Base-by-base conservation (phyloP, 352 stramenopile genomes). In the Phytophthora colocasiae region DNA sequence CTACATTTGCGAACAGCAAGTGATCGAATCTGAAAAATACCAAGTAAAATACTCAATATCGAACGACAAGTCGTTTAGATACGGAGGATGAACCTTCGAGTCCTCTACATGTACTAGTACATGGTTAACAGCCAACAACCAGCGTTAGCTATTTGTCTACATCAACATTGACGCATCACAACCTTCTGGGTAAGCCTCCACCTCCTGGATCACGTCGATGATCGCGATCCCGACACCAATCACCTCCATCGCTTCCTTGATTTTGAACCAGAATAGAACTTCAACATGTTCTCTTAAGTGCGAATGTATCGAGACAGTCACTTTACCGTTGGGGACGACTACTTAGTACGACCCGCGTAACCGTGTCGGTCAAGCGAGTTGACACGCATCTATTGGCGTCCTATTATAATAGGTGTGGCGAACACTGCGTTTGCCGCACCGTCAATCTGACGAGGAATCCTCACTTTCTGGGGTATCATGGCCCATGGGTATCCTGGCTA, bases 211-310 rank as follows among this genome's bases (percentile, higher is more conserved):
- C 43, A 90, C 69, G 64, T 92, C 81, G 45, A 92, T 73, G 29
- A 75, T 75, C 29, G 76, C 83, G 80, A 92, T 92, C 31, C 83
- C 83, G 44, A 90, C 78, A 32, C 78, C 83, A 7, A 92, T 69
- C 34, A 92, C 56, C 50, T 85, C 74, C 74, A 83, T 85, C 3
- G 17, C 19, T 8, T 26, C 34, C 38, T 17, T 6, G 7, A 26
- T 6, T 34, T 52, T 24, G 19, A 31, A 2, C 39, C 26, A 22
- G 15, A 38, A 26, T 31, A 12, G 40, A 69, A 47, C 63, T 76
- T 76, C 68, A 76, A 71, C 61, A 14, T 64, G 10, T 29, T 48
- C 6, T 6, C 14, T 56, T 61, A 71, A 58, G 63, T 66, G 29
- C 55, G 63, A 66, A 43, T 43, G 5, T 43, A 4, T 6, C 12